Base-by-base conservation (phyloP, 768 basidiomycete genomes). In the Serendipita sp. region DNA sequence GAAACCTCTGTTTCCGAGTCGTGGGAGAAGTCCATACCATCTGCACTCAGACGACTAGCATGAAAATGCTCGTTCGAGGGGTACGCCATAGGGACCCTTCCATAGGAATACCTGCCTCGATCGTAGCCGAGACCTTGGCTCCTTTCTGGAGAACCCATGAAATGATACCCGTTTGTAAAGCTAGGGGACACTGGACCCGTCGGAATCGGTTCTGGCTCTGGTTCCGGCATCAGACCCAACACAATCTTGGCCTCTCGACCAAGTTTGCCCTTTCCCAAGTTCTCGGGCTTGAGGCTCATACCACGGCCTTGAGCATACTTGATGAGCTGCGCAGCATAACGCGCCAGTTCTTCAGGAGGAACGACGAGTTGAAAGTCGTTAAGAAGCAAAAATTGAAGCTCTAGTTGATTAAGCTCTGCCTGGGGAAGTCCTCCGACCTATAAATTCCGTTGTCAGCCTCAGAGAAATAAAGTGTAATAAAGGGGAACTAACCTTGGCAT, bases 391-490 rank as follows among this genome's bases (percentile, higher is more conserved):
- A 99, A 99, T 67, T 98, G 96, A 1, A 99, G 84, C 70, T 99
- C 96, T 60, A 99, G 84, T 69, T 94, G 90, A 72, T 99, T 98
- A 58, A 99, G 82, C 60, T 75, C 74, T 38, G 85, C 77, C 63
- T 90, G 82, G 0, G 96, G 96, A 0, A 99, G 81, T 26, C 96
- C 96, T 44, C 96, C 96, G 65, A 99, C 95, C 92, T 94, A 68
- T 7, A 9, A 11, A 58, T 28, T 13, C 3, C 17, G 24, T 58
- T 11, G 53, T 58, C 20, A 34, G 33, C n/a, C 43, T 20, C 11
- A 13, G 22, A 58, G 53, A n/a, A 58, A 4, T 34, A 58, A n/a
- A 33, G n/a, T 60, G 50, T 1, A 42, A 38, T n/a, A n/a, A n/a
- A n/a, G n/a, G 48, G 74, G 38, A 5, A 38, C 81, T 28, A 63